Evolutionary conservation across 768 basidiomycete species (phyloP).

Genomic region (Mycena vulgaris): DNA sequence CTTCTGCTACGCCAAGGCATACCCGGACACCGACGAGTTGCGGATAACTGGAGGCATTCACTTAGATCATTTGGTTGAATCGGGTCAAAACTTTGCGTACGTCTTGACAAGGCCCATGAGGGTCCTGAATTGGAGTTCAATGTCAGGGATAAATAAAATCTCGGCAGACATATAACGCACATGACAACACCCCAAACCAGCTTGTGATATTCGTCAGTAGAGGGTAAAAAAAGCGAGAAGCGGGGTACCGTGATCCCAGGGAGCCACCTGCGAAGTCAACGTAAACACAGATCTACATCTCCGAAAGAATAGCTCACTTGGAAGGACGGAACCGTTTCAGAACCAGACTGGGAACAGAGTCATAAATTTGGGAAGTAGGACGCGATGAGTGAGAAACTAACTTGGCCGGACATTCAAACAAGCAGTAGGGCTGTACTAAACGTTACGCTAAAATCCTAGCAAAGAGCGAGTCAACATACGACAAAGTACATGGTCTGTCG

Average conservation of each 20-base stretch:
- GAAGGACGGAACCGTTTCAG: constrained; percentile 78
- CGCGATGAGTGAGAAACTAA: constrained; percentile 44
- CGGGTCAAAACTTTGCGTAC: constrained; percentile 48
- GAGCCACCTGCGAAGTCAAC: constrained; percentile 63
- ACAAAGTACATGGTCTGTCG: constrained; percentile 81
- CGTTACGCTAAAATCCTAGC: not conserved
- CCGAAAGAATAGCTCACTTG: constrained; percentile 52
- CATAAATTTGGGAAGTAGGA: constrained; percentile 24
- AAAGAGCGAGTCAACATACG: constrained; percentile 52
- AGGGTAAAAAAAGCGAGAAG: not conserved
- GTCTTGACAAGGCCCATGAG: constrained; percentile 79
- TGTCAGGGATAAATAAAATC: not conserved
- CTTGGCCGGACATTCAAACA: constrained; percentile 83
- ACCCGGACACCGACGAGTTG: constrained; percentile 72
- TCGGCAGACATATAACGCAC: constrained; percentile 51
- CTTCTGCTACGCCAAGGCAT: constrained; percentile 77
- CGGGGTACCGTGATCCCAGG: constrained; percentile 71
- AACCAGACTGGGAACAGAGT: constrained; percentile 56
- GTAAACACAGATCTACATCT: constrained; percentile 10
- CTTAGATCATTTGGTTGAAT: not conserved
- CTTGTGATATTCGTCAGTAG: constrained; percentile 45
- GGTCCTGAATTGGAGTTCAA: constrained; percentile 55
- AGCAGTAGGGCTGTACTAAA: constrained; percentile 64
- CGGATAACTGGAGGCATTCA: constrained; percentile 62
- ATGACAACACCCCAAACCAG: constrained; percentile 76